phyloP scores from a whole-genome alignment of 2,329 filamentous ascomycete genomes.

The Beauveria australis region DNA sequence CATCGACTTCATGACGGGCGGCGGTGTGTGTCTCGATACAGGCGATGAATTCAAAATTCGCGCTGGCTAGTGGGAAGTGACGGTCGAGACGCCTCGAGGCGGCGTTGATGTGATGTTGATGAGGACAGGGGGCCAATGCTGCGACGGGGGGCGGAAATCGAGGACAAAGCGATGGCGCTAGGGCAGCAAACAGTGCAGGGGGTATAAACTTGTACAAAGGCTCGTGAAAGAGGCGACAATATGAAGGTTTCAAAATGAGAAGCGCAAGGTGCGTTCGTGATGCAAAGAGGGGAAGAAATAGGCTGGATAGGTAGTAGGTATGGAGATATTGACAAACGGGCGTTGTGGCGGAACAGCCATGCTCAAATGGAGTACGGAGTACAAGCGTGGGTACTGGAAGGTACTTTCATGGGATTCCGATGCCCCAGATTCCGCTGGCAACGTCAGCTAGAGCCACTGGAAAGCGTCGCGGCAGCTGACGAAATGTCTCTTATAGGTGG shows the following conservation, averaged over 20 bases:
- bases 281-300: background rate
- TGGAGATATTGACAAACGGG: background rate
- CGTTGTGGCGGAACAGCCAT: background rate
- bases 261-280: background rate
- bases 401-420: too few relatives aligned
- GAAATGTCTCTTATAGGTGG: background rate
- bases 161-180: background rate
- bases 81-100: background rate
- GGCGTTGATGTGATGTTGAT: background rate
- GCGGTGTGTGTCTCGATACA: background rate
- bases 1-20: constrained; percentile 33
- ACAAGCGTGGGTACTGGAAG: background rate
- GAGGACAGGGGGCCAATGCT: background rate
- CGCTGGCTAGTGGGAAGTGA: background rate
- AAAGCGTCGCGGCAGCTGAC: too few relatives aligned
- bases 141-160: background rate
- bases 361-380: background rate
- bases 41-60: background rate
- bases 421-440: too few relatives aligned
- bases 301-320: background rate
- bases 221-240: background rate
- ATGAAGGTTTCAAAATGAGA: background rate
- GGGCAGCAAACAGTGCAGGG: background rate
- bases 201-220: background rate
- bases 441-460: too few relatives aligned